These are phyloP conservation scores for Fimicolochytrium jonesii DNA, from an alignment of 192 early-diverging fungal species.

Conservation along the genomic window DNA sequence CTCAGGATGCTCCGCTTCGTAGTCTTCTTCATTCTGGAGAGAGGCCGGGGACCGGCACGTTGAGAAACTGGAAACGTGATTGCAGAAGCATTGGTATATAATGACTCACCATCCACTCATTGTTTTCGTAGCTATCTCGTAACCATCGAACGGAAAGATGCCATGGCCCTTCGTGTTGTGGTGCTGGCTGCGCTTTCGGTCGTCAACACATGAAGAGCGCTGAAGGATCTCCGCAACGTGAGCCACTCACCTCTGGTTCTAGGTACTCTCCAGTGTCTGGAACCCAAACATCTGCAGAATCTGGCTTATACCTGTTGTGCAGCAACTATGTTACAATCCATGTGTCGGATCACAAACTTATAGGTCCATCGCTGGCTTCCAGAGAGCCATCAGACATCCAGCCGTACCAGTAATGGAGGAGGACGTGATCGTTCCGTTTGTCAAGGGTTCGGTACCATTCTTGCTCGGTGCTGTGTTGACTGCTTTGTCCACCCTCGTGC, in stretches of 20 bases:
- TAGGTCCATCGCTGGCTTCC: not conserved
- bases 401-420: constrained; percentile 35
- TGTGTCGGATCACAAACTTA: not conserved
- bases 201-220: not conserved
- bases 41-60: not conserved
- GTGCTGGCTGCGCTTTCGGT: constrained; percentile 39
- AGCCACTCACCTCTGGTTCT: constrained; percentile 19
- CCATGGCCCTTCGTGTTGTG: constrained; percentile 66
- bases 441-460: constrained; percentile 31
- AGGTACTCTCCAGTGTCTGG: constrained; percentile 21
- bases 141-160: constrained; percentile 68
- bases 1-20: constrained; percentile 47
- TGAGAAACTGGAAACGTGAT: not conserved
- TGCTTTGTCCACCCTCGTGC: not conserved
- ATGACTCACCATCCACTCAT: constrained; percentile 66
- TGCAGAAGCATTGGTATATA: not conserved
- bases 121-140: constrained; percentile 64
- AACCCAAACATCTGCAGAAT: constrained; percentile 25
- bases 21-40: constrained; percentile 83
- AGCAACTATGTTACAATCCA: not conserved
- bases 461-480: not conserved
- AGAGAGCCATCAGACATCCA: no score
- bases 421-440: constrained; percentile 19
- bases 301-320: constrained; percentile 9
- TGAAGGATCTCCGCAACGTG: no score